These are phyloP conservation scores for Pinus taeda DNA, from an alignment of 75 land plant species.

Conservation along the genomic window DNA sequence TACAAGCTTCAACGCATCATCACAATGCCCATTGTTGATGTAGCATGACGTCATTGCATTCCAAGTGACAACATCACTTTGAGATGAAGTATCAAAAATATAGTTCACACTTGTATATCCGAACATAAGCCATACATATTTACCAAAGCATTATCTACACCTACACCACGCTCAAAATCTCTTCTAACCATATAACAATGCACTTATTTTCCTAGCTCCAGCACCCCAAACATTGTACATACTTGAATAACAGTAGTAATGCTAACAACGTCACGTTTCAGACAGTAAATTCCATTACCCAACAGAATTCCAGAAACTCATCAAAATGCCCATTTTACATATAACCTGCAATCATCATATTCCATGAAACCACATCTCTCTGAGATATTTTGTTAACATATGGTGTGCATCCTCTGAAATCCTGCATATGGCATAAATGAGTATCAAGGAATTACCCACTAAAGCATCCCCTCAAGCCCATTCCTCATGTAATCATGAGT, in stretches of 20 bases:
- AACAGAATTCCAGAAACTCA: background rate
- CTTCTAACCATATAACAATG: no score
- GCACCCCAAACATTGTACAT: background rate
- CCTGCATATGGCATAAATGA: slow-evolving; percentile 59
- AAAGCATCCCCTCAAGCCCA: slow-evolving; percentile 37
- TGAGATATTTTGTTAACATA: slow-evolving; percentile 22
- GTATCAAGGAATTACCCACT: slow-evolving; percentile 34
- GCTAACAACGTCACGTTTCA: no score
- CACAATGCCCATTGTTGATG: background rate
- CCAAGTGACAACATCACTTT: background rate
- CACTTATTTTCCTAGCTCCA: no score
- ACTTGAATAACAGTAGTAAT: slow-evolving; percentile 3
- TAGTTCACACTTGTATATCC: background rate
- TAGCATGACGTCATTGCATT: background rate
- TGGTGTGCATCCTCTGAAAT: slow-evolving; percentile 17
- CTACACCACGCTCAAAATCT: no score
- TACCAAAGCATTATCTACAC: no score
- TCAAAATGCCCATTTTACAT: slow-evolving; percentile 2
- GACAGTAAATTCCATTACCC: no score
- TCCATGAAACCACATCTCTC: slow-evolving; percentile 54
- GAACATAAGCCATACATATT: background rate
- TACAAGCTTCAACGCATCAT: background rate
- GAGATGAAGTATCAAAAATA: no score
- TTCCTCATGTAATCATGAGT: slow-evolving; percentile 32
- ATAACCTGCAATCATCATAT: slow-evolving; percentile 42